Conservation (phyloP, 176 grass and related monocot genomes). For the Eremochloa ophiuroides region DNA sequence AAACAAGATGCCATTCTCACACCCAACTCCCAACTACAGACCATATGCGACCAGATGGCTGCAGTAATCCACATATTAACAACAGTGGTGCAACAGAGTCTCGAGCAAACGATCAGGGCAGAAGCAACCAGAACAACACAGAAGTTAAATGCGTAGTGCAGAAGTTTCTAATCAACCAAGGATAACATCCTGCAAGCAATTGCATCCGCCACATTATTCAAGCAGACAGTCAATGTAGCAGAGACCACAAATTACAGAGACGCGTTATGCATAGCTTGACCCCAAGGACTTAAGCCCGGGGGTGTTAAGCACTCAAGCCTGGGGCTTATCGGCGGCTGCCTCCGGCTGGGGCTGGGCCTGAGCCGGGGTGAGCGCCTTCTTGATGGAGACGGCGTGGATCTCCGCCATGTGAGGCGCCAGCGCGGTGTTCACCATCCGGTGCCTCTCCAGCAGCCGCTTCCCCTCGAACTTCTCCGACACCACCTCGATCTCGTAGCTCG, state of each 20-base stretch:
- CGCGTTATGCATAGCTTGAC: neutral
- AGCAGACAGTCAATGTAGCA: neutral
- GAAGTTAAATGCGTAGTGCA: neutral
- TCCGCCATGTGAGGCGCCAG: constrained; percentile 77
- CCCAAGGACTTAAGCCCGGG: neutral
- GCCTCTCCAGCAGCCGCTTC: constrained; percentile 89
- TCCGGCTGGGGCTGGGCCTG: constrained; percentile 65
- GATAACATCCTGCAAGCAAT: neutral
- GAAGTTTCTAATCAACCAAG: neutral
- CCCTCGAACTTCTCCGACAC: constrained; percentile 94
- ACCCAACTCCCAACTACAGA: neutral
- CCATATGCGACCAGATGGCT: neutral
- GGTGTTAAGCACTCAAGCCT: constrained; percentile 18
- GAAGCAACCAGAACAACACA: neutral
- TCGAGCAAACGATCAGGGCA: neutral
- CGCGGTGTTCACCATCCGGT: constrained; percentile 86
- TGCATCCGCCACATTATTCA: constrained; percentile 37
- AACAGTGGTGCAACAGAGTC: neutral
- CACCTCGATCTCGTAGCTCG: constrained; percentile 87
- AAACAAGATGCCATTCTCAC: neutral
- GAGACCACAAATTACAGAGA: neutral
- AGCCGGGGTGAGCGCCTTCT: constrained; percentile 83
- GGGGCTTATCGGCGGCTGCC: constrained; percentile 33
- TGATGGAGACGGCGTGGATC: constrained; percentile 97
- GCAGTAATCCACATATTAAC: neutral